Evolutionary conservation across 257 asterid species (phyloP).

Genomic region (Agastache rugosa): DNA sequence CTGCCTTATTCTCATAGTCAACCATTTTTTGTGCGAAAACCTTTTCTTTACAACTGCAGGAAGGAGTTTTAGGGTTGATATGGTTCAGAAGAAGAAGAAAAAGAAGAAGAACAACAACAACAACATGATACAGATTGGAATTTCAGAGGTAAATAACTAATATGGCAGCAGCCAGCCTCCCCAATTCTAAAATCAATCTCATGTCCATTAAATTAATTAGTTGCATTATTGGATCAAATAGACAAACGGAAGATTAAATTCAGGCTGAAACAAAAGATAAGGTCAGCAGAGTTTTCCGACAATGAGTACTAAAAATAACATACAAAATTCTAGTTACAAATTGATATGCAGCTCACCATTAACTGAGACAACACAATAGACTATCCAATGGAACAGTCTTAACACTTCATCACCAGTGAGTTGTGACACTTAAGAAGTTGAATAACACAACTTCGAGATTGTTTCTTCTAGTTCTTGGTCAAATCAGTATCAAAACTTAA

Average conservation of each 20-base stretch:
- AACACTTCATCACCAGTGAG: slow-evolving; percentile 1
- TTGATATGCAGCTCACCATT: not conserved
- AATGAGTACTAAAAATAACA: not conserved
- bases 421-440: not conserved
- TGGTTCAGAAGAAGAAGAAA: not conserved
- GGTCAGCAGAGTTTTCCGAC: not conserved
- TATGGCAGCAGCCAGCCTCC: not conserved
- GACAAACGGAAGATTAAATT: not conserved
- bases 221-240: not conserved
- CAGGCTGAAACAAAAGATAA: not conserved
- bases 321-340: not conserved
- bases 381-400: not conserved
- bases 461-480: not conserved
- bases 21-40: not conserved
- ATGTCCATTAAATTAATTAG: not conserved
- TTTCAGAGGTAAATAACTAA: not conserved
- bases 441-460: not conserved
- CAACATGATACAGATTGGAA: not conserved
- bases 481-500: not conserved
- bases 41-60: slow-evolving; percentile 7
- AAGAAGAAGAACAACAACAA: not conserved
- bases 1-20: slow-evolving; percentile 32
- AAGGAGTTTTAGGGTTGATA: slow-evolving; percentile 8
- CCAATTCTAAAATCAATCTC: not conserved
- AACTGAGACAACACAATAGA: not conserved